A percentile compares a stretch with the other conserved stretches of the same genome.
phyloP scores from a whole-genome alignment of 352 stramenopile genomes.

The Globisporangium nunn region DNA sequence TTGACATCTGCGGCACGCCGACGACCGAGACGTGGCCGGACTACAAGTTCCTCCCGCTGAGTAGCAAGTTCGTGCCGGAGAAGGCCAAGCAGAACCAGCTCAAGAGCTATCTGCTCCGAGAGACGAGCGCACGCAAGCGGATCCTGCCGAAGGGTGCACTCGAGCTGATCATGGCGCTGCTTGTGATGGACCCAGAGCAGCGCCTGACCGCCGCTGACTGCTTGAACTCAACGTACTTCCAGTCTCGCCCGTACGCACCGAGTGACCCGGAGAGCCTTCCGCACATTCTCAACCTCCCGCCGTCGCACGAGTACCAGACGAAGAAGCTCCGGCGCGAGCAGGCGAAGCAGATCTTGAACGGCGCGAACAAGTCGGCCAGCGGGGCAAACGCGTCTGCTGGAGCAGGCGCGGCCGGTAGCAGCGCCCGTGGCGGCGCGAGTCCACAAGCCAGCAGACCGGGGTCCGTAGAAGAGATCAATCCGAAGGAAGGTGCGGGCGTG shows the following conservation, averaged over 20 bases:
- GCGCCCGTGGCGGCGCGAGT: background rate
- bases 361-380: slow-evolving; percentile 19
- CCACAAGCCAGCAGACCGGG: background rate
- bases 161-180: slow-evolving; percentile 91
- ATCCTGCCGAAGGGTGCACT: slow-evolving; percentile 81
- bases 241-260: slow-evolving; percentile 52
- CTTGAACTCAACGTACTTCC: slow-evolving; percentile 94
- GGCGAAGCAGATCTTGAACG: slow-evolving; percentile 57
- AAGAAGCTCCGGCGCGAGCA: slow-evolving; percentile 87
- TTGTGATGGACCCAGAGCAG: slow-evolving; percentile 93
- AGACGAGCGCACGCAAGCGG: slow-evolving; percentile 63
- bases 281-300: slow-evolving; percentile 62
- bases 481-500: slow-evolving; percentile 17
- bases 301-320: slow-evolving; percentile 85
- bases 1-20: slow-evolving; percentile 81
- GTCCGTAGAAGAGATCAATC: slow-evolving; percentile 5
- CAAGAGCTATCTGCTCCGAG: slow-evolving; percentile 65
- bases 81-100: slow-evolving; percentile 63
- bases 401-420: slow-evolving; percentile 5
- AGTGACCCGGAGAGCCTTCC: slow-evolving; percentile 55
- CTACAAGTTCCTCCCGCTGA: slow-evolving; percentile 80
- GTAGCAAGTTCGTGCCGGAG: slow-evolving; percentile 77
- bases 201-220: slow-evolving; percentile 90
- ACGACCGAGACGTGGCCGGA: slow-evolving; percentile 79
- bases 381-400: slow-evolving; percentile 26